These are phyloP conservation scores for Hypoxylon sp. DNA, from an alignment of 2,329 filamentous ascomycete genomes.

Conservation along the genomic window DNA sequence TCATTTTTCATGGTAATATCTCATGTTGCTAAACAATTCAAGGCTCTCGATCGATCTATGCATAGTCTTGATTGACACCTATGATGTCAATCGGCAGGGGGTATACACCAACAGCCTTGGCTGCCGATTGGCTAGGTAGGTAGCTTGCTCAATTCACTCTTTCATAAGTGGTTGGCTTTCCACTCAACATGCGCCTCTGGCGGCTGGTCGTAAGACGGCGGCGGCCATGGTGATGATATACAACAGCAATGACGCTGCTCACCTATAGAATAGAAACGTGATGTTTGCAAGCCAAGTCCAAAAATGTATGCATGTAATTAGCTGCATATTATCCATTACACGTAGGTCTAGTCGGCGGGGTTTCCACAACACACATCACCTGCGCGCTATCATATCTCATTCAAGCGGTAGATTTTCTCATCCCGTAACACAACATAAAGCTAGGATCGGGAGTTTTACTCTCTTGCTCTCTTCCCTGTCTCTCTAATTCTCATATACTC, in stretches of 20 bases:
- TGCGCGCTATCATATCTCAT: conserved; percentile 2
- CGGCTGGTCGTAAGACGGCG: conserved; percentile 20
- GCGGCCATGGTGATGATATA: conserved; percentile 30
- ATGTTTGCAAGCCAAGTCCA: conserved; percentile 19
- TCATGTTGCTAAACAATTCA: conserved; percentile 20
- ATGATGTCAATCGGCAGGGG: conserved; percentile 43
- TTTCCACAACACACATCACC: conserved; percentile 16
- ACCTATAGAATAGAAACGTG: neutral
- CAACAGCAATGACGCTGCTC: conserved; percentile 27
- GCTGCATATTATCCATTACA: conserved; percentile 27
- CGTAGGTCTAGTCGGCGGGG: conserved; percentile 11
- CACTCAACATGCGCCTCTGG: conserved; percentile 33
- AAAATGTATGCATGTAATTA: conserved; percentile 15
- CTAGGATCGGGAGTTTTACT: conserved; percentile 3
- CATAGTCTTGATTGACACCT: conserved; percentile 16
- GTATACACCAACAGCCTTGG: conserved; percentile 6
- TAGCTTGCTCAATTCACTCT: conserved; percentile 14
- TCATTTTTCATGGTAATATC: neutral
- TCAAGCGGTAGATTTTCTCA: conserved; percentile 20
- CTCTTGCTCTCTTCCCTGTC: conserved; percentile 2
- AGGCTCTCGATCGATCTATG: conserved; percentile 14
- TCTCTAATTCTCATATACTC: conserved; percentile 18
- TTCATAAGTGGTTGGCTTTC: conserved; percentile 13
- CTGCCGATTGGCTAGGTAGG: conserved; percentile 27
- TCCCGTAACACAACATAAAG: conserved; percentile 14